Evolutionary conservation across 129 eudicot genomes (phyloP), one percentile per base, ranked within the genome.

Genomic region (Ambrosia trifida): DNA sequence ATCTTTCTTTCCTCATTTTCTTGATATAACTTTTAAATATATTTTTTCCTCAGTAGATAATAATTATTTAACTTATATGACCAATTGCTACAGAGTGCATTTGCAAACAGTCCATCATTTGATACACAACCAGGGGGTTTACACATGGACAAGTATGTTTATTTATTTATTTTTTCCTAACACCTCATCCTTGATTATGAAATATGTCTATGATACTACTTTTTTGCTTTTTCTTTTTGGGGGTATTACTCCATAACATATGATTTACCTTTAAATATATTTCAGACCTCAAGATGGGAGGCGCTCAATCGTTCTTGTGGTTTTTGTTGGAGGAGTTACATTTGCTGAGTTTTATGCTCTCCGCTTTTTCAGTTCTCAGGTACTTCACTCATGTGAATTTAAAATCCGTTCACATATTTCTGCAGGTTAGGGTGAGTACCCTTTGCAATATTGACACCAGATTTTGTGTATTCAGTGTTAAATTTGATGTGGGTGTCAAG

Each of bases 331-430:
- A 72, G 98, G 98, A 63, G 91, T 94, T 35, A 94, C 98, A 32
- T 87, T 85, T 84, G 98, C 98, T 7, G 98, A 94, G 88, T 83
- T 94, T 47, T 89, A 97, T 72, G 98, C 98, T 47, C 98, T 94
- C 49, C 98, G 98, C 63, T 89, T 83, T 61, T 96, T 94, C 72
- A 85, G 90, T 81, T 81, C 98, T 77, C 97, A 89, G 97, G 96
- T 91, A 75, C 16, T 76, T 53, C 50, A 36, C 32, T 18, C 11
- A 14, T 56, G 14, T 24, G 16, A 56, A 56, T 56, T 20, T 56
- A 10, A 56, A n/a, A n/a, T n/a, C n/a, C n/a, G n/a, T n/a, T n/a
- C n/a, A n/a, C n/a, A n/a, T n/a, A n/a, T n/a, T n/a, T n/a, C n/a
- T n/a, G n/a, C n/a, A n/a, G n/a, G n/a, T n/a, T n/a, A n/a, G n/a